Base-by-base conservation (phyloP, 2,329 filamentous ascomycete species). In the Fusarium poae region DNA sequence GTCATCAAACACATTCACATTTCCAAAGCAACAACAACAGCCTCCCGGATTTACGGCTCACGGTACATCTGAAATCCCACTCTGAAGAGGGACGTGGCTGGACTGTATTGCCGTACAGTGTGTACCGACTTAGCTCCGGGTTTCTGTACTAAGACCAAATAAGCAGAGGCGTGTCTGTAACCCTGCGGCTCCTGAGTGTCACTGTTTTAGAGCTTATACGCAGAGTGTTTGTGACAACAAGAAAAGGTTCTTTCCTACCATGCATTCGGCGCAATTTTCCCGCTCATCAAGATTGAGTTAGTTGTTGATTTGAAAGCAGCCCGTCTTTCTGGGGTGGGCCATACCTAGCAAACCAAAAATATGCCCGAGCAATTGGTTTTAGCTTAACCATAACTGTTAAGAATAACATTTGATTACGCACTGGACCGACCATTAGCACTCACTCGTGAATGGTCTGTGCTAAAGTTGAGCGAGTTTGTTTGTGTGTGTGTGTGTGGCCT, bases 11-110 rank as follows among this genome's bases (percentile, higher is more conserved):
- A 64, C 53, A 53, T 55, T 21, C 25, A 23, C 48, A 50, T 50
- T 50, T 48, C 18, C 30, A 21, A 13, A 45, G 52, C 53, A 55
- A 30, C 52, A 57, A 46, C 42, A 40, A 29, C 21, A 39, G 48
- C 55, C 55, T 67, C 44, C 71, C 71, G 71, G 71, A 71, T 71
- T 73, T 74, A 72, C 71, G 71, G 69, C 63, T 70, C 49, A 67
- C 58, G 30, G 45, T 65, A 55, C 62, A 62, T 51, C 39, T 37
- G 15, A 23, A 23, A 43, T 43, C 40, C 40, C 40, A 43, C 40
- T 43, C 40, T 6, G 5, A 25, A 42, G 15, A 42, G 15, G 21
- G 40, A 43, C 16, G 30, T 32, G 45, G 23, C 32, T 20, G 12
- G n/a, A 34, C 34, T 40, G 48, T 39, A 50, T 25, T 50, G 35